Conservation (phyloP, 2,329 filamentous ascomycete genomes). For the Penicillium sp. region DNA sequence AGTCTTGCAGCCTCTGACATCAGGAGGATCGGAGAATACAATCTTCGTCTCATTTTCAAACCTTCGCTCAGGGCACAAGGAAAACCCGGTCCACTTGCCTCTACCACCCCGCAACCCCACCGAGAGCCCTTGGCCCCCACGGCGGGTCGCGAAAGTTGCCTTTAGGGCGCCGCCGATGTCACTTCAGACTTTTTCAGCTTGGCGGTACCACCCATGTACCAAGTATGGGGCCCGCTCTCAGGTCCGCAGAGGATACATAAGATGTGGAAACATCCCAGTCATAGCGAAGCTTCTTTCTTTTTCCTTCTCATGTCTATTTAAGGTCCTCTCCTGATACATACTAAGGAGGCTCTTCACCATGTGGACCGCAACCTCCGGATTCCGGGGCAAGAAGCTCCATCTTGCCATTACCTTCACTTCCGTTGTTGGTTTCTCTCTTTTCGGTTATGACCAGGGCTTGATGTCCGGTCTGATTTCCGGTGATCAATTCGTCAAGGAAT, state of each 20-base stretch:
- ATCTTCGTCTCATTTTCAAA: neutral
- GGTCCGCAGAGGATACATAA: slow-evolving; percentile 1
- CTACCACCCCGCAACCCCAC: slow-evolving; percentile 9
- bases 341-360: slow-evolving; percentile 17
- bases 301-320: slow-evolving; percentile 1
- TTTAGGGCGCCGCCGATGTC: slow-evolving; percentile 11
- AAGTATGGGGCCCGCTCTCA: neutral
- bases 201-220: slow-evolving; percentile 1
- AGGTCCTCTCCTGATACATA: slow-evolving; percentile 2
- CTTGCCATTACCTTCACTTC: slow-evolving; percentile 31
- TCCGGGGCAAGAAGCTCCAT: slow-evolving; percentile 27
- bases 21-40: neutral
- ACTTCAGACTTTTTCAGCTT: slow-evolving; percentile 1
- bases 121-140: neutral
- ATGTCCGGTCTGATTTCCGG: slow-evolving; percentile 35
- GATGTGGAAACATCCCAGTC: neutral
- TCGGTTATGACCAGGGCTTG: slow-evolving; percentile 40
- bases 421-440: slow-evolving; percentile 56
- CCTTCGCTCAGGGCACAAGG: neutral
- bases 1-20: neutral
- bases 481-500: slow-evolving; percentile 27
- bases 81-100: neutral
- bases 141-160: slow-evolving; percentile 9
- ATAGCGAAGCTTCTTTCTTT: slow-evolving; percentile 1
- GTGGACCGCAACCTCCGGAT: slow-evolving; percentile 34